Conservation (phyloP, 345 rosid genomes). For the Lepidium africanum region DNA sequence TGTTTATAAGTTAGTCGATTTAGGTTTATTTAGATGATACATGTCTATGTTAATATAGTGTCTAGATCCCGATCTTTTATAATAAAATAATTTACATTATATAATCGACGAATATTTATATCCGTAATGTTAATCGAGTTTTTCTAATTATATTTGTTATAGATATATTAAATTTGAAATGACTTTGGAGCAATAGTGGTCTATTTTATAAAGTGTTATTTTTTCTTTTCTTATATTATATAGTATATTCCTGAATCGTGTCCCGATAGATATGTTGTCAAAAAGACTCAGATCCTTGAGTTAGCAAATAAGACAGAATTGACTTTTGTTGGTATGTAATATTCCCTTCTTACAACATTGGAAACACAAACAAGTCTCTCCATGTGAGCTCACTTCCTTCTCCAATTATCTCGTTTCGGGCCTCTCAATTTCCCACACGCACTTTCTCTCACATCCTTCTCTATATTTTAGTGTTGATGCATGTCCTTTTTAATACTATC, state of each 20-base stretch:
- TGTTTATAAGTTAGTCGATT: too few relatives aligned
- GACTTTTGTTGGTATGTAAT: conserved; percentile 32
- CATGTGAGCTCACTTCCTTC: conserved; percentile 29
- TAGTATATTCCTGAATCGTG: background rate
- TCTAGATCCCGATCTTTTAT: too few relatives aligned
- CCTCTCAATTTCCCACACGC: conserved; percentile 25
- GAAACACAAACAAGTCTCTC: conserved; percentile 27
- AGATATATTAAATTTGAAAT: too few relatives aligned
- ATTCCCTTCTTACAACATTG: conserved; percentile 23
- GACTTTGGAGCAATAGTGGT: too few relatives aligned
- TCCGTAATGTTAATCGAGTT: too few relatives aligned
- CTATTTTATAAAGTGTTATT: background rate
- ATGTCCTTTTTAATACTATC: background rate
- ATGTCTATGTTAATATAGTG: too few relatives aligned
- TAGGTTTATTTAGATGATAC: too few relatives aligned
- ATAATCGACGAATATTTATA: too few relatives aligned
- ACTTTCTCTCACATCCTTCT: conserved; percentile 16
- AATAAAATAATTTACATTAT: too few relatives aligned
- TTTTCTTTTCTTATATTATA: background rate
- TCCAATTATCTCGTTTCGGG: conserved; percentile 29
- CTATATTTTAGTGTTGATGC: background rate
- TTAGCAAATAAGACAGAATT: conserved; percentile 24
- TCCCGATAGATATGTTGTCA: conserved; percentile 1
- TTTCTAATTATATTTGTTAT: too few relatives aligned
- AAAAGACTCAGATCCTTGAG: conserved; percentile 3